Base-by-base conservation (phyloP, 805 yeast genomes). In the Maudiozyma barnettii region DNA sequence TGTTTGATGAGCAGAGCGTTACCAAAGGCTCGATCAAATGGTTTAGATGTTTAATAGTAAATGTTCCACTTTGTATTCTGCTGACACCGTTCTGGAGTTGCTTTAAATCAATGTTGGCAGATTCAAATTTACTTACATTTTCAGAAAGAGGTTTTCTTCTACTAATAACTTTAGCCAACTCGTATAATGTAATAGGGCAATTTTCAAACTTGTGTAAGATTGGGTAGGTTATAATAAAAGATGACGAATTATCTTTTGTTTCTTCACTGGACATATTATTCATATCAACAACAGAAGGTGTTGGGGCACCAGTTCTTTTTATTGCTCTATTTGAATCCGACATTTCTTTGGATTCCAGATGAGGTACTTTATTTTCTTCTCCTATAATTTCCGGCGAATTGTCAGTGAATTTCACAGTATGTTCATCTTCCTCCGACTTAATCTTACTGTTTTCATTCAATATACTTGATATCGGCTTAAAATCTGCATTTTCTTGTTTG, bases 321-420 rank as follows among this genome's bases (percentile, higher is more conserved):
- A 22, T n/a, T 7, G 35, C 6, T 23, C 20, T 37, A 9, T 12
- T 43, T 20, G 39, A 16, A 13, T 21, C 22, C 8, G 30, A 26
- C 10, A 6, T 9, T 6, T 26, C 30, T 6, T 26, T 26, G 30
- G 10, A 9, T 9, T 26, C 30, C 12, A 6, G 8, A 3, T 3
- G 7, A 26, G 4, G 26, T 10, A 29, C 36, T 9, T 14, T 23
- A 16, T 31, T 33, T 12, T 40, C 49, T 16, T 45, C 45, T 45
- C 58, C 53, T 5, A 62, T 58, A 8, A 60, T 53, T 16, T 51
- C 56, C 6, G 65, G 65, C 5, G 60, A 57, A 4, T 56, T 59
- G 3, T 44, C 49, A 31, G 54, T 55, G 41, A 63, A 60, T 40
- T 57, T 63, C 0, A 59, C 65, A 9, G 59, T 58, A 20, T 49